Conservation (phyloP, 2,329 filamentous ascomycete species). For the Colletotrichum lupini region DNA sequence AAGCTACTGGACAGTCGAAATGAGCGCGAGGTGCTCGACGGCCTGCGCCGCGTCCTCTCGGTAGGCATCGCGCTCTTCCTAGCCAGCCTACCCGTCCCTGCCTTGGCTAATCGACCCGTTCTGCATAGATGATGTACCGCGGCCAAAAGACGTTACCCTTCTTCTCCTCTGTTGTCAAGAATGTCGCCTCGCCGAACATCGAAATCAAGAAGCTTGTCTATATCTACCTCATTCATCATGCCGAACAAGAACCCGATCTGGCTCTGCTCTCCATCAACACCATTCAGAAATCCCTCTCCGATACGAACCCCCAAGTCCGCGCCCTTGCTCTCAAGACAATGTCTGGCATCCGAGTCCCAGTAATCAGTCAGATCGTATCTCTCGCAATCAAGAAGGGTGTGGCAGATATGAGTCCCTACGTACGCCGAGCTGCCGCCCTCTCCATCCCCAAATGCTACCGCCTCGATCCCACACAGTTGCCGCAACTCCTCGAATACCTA, state of each 20-base stretch:
- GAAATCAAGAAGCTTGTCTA: constrained; percentile 99
- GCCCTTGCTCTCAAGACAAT: constrained; percentile 95
- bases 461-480: constrained; percentile 85
- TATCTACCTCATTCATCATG: constrained; percentile 97
- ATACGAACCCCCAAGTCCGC: constrained; percentile 89
- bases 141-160: constrained; percentile 88
- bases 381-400: constrained; percentile 94
- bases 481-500: constrained; percentile 87
- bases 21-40: constrained; percentile 93
- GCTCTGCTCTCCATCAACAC: constrained; percentile 97
- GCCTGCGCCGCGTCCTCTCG: constrained; percentile 86
- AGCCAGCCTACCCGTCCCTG: constrained; percentile 16
- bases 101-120: constrained; percentile 31
- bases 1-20: constrained; percentile 93
- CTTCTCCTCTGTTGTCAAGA: constrained; percentile 99
- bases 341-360: constrained; percentile 96
- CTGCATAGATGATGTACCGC: constrained; percentile 90
- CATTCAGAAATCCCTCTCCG: constrained; percentile 96
- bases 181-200: constrained; percentile 91
- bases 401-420: constrained; percentile 93
- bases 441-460: constrained; percentile 97
- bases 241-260: constrained; percentile 94
- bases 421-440: constrained; percentile 91
- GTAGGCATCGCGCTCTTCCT: constrained; percentile 61
- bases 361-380: constrained; percentile 97